Base-by-base conservation (phyloP, 2,329 filamentous ascomycete species). In the Diplodia mutila region DNA sequence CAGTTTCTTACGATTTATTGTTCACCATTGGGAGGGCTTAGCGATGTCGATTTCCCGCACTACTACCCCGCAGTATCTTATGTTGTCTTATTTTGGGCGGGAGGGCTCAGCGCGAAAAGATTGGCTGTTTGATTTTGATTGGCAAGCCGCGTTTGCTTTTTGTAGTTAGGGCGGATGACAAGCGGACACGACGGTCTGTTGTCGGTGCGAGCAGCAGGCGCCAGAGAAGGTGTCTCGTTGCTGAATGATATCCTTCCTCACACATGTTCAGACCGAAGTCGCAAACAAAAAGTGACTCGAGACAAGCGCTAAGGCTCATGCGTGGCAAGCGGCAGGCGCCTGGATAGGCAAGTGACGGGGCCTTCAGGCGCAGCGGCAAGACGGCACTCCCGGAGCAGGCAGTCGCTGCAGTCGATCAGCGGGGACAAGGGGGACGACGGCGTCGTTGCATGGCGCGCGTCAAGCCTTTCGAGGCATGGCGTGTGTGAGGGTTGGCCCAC, bases 61-160 rank as follows among this genome's bases (percentile, higher is more conserved):
- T 63, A 63, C 42, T 63, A 63, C 59, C 59, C 59, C 59, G 49
- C 49, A 59, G 34, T 49, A 51, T 51, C 42, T 49, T 37, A 25
- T 51, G 46, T 63, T n/a, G n/a, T n/a, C n/a, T 23, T 46, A n/a
- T 55, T 34, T 34, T 25, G 46, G 59, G 59, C 46, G 29, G 42
- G 37, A 37, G 59, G 59, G 27, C 59, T 11, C 27, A 25, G 27
- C 37, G 61, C 61, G 61, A 53, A 65, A 54, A 65, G 61, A 65
- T 54, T 65, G 61, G 61, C 61, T 54, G 29, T 65, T 53, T 65
- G 51, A 46, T 42, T 53, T 65, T 65, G 29, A 65, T 42, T 65
- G 42, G 57, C 25, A 61, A 49, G 57, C 57, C 57, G 49, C 25
- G 37, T 61, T 61, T 61, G 57, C 57, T 63, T 48, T 37, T 63